Evolutionary conservation across 1,139 yeast genomes (phyloP).

Genomic region (Fermentozyma sake): DNA sequence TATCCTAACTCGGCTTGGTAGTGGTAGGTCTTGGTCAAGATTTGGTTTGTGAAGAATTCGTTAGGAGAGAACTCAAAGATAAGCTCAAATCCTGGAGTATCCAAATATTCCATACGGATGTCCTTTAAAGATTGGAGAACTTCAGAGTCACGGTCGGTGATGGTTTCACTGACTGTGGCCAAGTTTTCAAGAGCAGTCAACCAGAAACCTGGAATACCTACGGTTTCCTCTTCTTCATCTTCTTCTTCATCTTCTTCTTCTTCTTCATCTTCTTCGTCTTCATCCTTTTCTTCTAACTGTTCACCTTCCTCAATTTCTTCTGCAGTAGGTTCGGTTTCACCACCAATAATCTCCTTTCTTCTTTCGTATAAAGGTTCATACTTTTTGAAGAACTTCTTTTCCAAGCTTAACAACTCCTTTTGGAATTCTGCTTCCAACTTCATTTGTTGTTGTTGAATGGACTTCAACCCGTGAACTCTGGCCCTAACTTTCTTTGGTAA

Average conservation of each 20-base stretch:
- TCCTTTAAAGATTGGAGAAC: conserved; percentile 68
- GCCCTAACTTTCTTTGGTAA: conserved; percentile 74
- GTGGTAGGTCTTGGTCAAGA: conserved; percentile 79
- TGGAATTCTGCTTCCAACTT: conserved; percentile 88
- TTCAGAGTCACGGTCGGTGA: conserved; percentile 87
- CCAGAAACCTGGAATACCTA: conserved; percentile 96
- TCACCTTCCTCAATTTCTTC: conserved; percentile 80
- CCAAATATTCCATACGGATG: conserved; percentile 76
- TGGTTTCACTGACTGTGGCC: conserved; percentile 75
- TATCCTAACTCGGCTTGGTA: conserved; percentile 94
- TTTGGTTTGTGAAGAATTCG: conserved; percentile 70
- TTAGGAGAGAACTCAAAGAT: conserved; percentile 77
- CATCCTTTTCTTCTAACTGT: conserved; percentile 53
- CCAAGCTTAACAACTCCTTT: conserved; percentile 80
- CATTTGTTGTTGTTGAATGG: conserved; percentile 79
- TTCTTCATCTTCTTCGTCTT: conserved; percentile 32
- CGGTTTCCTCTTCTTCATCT: conserved; percentile 37
- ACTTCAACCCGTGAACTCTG: conserved; percentile 77
- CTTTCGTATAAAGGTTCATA: conserved; percentile 75
- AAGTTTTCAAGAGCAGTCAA: conserved; percentile 89
- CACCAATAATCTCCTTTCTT: conserved; percentile 69
- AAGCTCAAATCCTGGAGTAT: conserved; percentile 85
- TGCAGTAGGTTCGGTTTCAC: conserved; percentile 69
- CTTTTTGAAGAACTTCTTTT: conserved; percentile 69
- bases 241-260: conserved; percentile 36